phyloP scores from a whole-genome alignment of 1,284 basidiomycete species.

The Ceratobasidium theobromae region DNA sequence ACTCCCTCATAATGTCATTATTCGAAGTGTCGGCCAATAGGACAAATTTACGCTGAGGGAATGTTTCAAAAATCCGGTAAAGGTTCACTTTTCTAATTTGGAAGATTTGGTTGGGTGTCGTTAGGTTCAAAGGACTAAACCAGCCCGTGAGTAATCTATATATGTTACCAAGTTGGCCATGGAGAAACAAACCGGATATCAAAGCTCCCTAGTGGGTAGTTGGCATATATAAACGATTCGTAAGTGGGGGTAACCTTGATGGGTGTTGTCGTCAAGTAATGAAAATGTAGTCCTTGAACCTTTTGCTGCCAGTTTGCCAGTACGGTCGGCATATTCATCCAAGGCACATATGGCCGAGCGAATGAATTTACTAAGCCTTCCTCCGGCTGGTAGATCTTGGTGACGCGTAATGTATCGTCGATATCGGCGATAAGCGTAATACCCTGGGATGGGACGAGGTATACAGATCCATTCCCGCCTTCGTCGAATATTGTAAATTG shows the following conservation, averaged over 20 bases:
- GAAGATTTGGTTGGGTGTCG: constrained; percentile 36
- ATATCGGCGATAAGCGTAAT: constrained; percentile 36
- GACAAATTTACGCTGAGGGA: constrained; percentile 36
- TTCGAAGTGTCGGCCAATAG: constrained; percentile 35
- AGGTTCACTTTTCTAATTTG: constrained; percentile 34
- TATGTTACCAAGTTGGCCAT: not conserved
- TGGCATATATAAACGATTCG: constrained; percentile 34
- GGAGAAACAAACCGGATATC: constrained; percentile 30
- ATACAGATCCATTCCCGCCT: constrained; percentile 36
- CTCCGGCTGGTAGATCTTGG: constrained; percentile 35
- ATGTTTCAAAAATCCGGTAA: constrained; percentile 33
- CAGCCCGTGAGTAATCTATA: not conserved
- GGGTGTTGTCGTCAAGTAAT: constrained; percentile 37
- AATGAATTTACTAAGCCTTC: constrained; percentile 36
- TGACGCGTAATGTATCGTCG: constrained; percentile 37
- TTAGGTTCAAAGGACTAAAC: constrained; percentile 34
- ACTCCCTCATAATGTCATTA: constrained; percentile 34
- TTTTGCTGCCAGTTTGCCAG: constrained; percentile 29
- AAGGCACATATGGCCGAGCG: constrained; percentile 33
- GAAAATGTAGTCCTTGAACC: constrained; percentile 34
- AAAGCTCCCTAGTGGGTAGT: constrained; percentile 36
- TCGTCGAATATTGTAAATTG: not conserved
- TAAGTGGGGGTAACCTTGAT: constrained; percentile 33
- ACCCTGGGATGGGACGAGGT: constrained; percentile 35
- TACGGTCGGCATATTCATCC: constrained; percentile 36